These are phyloP conservation scores for Testicularia cyperi DNA, from an alignment of 1,284 basidiomycete genomes.

Conservation along the genomic window DNA sequence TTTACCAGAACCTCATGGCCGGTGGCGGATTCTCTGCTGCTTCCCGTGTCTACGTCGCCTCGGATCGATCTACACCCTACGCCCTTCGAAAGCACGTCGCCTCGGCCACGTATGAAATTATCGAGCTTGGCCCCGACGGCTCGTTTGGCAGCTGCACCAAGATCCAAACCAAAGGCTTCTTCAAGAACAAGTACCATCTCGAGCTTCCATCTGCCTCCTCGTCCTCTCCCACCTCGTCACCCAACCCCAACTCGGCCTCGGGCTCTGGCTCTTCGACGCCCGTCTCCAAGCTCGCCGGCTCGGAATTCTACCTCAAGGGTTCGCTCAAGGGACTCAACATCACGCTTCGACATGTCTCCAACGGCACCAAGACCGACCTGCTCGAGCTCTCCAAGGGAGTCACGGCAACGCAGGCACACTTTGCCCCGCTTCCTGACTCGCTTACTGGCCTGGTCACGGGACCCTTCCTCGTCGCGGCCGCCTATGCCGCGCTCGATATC, in stretches of 20 bases:
- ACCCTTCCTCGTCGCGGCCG: slow-evolving; percentile 23
- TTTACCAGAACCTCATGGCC: slow-evolving; percentile 17
- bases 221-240: neutral
- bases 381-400: slow-evolving; percentile 33
- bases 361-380: slow-evolving; percentile 22
- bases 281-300: slow-evolving; percentile 1
- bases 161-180: slow-evolving; percentile 32
- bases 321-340: slow-evolving; percentile 27
- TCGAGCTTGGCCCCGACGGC: slow-evolving; percentile 18
- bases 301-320: slow-evolving; percentile 30
- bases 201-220: slow-evolving; percentile 4
- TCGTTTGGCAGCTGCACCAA: slow-evolving; percentile 26
- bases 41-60: slow-evolving; percentile 19
- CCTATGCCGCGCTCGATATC: slow-evolving; percentile 29
- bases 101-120: slow-evolving; percentile 30
- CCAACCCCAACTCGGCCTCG: slow-evolving; percentile 4
- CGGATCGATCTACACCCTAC: slow-evolving; percentile 6
- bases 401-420: slow-evolving; percentile 22
- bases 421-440: slow-evolving; percentile 18
- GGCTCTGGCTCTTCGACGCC: neutral
- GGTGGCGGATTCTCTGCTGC: slow-evolving; percentile 11
- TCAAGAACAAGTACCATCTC: slow-evolving; percentile 36
- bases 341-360: slow-evolving; percentile 11
- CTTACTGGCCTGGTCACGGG: slow-evolving; percentile 9
- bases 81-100: slow-evolving; percentile 36